These are phyloP conservation scores for Metschnikowia koreensis DNA, from an alignment of 805 yeast species.

Conservation along the genomic window DNA sequence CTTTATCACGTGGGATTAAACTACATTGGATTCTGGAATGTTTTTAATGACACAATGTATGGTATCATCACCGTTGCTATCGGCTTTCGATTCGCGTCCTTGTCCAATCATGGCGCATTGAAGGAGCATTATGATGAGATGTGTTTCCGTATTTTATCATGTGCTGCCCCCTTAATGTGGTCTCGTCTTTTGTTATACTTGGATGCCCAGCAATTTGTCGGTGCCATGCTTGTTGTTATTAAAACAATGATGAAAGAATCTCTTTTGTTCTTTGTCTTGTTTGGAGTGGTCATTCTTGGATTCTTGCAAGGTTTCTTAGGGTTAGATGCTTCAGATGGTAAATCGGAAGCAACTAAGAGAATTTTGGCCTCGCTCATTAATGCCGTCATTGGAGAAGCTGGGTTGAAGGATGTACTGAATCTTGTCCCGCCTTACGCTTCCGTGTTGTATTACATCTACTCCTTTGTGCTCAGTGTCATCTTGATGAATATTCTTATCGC, in stretches of 20 bases:
- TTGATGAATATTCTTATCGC: conserved; percentile 83
- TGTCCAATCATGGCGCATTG: conserved; percentile 22
- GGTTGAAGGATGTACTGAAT: conserved; percentile 63
- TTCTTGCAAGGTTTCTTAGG: conserved; percentile 87
- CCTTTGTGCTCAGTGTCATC: conserved; percentile 71
- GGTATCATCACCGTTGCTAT: conserved; percentile 51
- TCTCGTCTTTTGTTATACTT: conserved; percentile 69
- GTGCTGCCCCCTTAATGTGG: conserved; percentile 89
- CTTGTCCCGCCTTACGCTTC: conserved; percentile 86
- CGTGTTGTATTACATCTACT: conserved; percentile 72
- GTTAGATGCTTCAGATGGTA: conserved; percentile 84
- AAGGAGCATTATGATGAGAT: conserved; percentile 47
- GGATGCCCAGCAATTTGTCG: conserved; percentile 79
- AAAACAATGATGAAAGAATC: conserved; percentile 88
- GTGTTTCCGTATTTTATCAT: conserved; percentile 67
- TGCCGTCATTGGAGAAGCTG: conserved; percentile 73
- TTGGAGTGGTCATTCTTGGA: conserved; percentile 69
- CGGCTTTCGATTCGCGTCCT: conserved; percentile 48
- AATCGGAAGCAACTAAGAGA: conserved; percentile 65
- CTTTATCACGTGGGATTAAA: conserved; percentile 72
- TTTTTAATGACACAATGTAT: conserved; percentile 72
- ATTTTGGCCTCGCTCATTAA: conserved; percentile 64
- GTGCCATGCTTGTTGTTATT: conserved; percentile 83
- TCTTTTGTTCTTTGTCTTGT: conserved; percentile 72
- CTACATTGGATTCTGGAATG: conserved; percentile 76